phyloP scores from a whole-genome alignment of 768 basidiomycete species.

The Leucocoprinus leucothites region DNA sequence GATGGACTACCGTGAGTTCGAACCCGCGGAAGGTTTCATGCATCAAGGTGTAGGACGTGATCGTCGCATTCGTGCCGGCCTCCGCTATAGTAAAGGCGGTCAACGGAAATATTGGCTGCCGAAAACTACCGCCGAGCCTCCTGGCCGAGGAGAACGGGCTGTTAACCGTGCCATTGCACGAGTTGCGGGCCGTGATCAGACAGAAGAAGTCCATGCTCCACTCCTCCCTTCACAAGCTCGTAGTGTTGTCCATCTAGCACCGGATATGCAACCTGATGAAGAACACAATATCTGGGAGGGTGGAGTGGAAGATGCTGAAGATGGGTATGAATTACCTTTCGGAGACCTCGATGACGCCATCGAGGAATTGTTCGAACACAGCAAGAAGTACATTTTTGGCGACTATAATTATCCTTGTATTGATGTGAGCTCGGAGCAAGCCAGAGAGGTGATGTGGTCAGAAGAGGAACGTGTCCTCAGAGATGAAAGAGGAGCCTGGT shows the following conservation, averaged over 20 bases:
- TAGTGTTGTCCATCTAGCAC: conserved; percentile 61
- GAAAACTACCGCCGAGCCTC: conserved; percentile 43
- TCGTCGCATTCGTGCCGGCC: conserved; percentile 83
- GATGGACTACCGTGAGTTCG: conserved; percentile 95
- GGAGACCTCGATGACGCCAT: conserved; percentile 65
- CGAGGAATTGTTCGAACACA: conserved; percentile 74
- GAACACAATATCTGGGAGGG: conserved; percentile 39
- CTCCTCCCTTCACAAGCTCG: conserved; percentile 62
- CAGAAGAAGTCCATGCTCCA: conserved; percentile 70
- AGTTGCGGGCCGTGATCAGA: conserved; percentile 39
- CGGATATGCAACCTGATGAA: conserved; percentile 43
- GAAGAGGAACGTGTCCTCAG: conserved; percentile 84
- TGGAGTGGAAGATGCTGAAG: conserved; percentile 21
- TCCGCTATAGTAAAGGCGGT: conserved; percentile 91
- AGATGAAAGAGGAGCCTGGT: conserved; percentile 73
- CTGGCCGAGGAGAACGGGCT: conserved; percentile 37
- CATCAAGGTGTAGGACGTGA: conserved; percentile 89
- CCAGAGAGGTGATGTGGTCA: conserved; percentile 64
- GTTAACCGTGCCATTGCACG: conserved; percentile 39
- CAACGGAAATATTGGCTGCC: conserved; percentile 96
- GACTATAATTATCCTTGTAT: conserved; percentile 90
- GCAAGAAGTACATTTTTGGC: conserved; percentile 80
- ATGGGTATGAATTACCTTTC: conserved; percentile 64
- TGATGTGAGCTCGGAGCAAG: conserved; percentile 80
- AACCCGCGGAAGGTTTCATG: conserved; percentile 91